Conservation (phyloP, 2,329 filamentous ascomycete species). For the Metarhizium guizhouense region DNA sequence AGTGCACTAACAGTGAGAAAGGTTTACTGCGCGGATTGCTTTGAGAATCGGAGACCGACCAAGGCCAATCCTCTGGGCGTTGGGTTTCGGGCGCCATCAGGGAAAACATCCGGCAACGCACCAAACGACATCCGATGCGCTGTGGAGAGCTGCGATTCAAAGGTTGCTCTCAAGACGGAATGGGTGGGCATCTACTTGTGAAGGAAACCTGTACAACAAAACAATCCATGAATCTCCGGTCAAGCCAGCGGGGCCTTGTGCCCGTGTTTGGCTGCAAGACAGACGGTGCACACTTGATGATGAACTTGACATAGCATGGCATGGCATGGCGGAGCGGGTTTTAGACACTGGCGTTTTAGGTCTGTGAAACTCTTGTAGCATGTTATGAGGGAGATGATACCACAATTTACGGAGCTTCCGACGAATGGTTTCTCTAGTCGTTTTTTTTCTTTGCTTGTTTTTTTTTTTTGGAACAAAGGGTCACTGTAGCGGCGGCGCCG, state of each 20-base stretch:
- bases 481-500: background rate
- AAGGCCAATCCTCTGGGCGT: conserved; percentile 23
- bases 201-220: background rate
- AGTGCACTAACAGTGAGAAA: conserved; percentile 17
- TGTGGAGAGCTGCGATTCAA: conserved; percentile 46
- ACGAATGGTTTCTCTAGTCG: background rate
- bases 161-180: conserved; percentile 42
- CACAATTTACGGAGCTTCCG: background rate
- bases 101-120: conserved; percentile 15
- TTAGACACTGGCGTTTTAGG: background rate
- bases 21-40: conserved; percentile 57
- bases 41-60: conserved; percentile 41
- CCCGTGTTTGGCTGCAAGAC: background rate
- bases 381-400: background rate
- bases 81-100: conserved; percentile 28
- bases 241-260: background rate
- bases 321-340: background rate
- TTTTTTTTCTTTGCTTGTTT: background rate
- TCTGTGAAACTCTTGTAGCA: background rate
- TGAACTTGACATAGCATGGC: background rate
- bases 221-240: background rate
- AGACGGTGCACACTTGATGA: background rate
- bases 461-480: background rate
- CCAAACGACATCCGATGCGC: conserved; percentile 38
- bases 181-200: conserved; percentile 55